Percentiles rank a stretch among this genome's conserved stretches.
Evolutionary conservation across 306 rosid species (phyloP).

Genomic region (Prunus mongolica): DNA sequence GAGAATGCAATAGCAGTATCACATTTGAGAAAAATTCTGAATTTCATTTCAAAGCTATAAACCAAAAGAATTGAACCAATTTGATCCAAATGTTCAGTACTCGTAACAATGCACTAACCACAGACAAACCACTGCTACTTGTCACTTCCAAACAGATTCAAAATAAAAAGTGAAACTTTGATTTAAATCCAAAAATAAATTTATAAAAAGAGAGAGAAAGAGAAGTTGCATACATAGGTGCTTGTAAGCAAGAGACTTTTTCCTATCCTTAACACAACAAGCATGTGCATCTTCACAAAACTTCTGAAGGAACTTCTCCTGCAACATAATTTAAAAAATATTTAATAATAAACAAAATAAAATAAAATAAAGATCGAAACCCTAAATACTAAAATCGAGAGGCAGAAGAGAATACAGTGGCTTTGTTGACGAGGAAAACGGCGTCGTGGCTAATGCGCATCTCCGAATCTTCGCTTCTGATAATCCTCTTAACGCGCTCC

Average conservation of each 20-base stretch:
- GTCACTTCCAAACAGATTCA: not conserved
- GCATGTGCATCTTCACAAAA: slow-evolving; percentile 55
- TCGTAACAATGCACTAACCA: not conserved
- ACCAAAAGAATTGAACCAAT: not conserved
- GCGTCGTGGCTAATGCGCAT: slow-evolving; percentile 69
- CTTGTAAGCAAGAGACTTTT: slow-evolving; percentile 65
- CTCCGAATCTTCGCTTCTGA: slow-evolving; percentile 50
- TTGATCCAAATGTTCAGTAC: not conserved
- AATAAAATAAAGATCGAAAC: not conserved
- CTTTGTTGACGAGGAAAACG: slow-evolving; percentile 60
- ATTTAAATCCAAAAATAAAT: not conserved
- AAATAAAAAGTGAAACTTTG: too few relatives aligned
- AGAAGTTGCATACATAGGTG: slow-evolving; percentile 55
- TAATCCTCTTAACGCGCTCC: slow-evolving; percentile 64
- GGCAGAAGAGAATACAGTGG: slow-evolving; percentile 41
- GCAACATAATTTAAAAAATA: slow-evolving; percentile 2
- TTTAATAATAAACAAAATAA: not conserved
- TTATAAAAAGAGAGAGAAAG: not conserved
- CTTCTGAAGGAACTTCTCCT: slow-evolving; percentile 84
- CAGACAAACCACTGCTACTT: not conserved
- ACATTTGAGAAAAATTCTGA: not conserved
- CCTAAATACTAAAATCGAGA: not conserved
- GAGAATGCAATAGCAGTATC: not conserved
- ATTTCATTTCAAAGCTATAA: not conserved
- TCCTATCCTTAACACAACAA: slow-evolving; percentile 51